Conservation (phyloP, 2,329 filamentous ascomycete genomes). For the Drechslerella coelobrocha region DNA sequence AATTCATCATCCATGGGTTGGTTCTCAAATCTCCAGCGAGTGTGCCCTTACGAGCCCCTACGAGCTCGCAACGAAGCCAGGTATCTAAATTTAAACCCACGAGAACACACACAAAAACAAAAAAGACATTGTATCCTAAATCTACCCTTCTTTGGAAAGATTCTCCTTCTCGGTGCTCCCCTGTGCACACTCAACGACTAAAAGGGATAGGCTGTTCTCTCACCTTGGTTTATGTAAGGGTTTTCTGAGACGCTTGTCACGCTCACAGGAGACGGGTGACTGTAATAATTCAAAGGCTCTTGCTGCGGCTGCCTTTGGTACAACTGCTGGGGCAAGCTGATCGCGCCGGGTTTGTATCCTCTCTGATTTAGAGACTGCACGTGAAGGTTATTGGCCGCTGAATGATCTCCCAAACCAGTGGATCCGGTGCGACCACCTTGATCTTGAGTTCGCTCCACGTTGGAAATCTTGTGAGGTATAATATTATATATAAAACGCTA, state of each 20-base stretch:
- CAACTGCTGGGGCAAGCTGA: conserved; percentile 44
- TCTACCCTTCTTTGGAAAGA: no score
- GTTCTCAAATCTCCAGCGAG: no score
- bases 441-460: conserved; percentile 50
- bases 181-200: conserved; percentile 2
- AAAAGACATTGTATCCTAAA: no score
- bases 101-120: no score
- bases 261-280: conserved; percentile 45
- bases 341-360: conserved; percentile 39
- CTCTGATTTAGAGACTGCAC: conserved; percentile 48
- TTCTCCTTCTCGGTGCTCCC: no score
- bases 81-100: no score
- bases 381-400: conserved; percentile 29
- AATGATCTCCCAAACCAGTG: conserved; percentile 49
- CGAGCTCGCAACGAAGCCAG: no score
- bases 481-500: conserved; percentile 1
- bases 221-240: conserved; percentile 50
- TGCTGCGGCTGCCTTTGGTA: conserved; percentile 44
- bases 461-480: conserved; percentile 3
- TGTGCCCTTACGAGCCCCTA: no score
- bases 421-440: conserved; percentile 50
- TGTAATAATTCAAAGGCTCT: conserved; percentile 49
- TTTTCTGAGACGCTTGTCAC: conserved; percentile 47
- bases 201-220: conserved; percentile 16
- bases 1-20: no score